These are phyloP conservation scores for Podospora comata DNA, from an alignment of 495 filamentous ascomycete genomes.

Conservation along the genomic window DNA sequence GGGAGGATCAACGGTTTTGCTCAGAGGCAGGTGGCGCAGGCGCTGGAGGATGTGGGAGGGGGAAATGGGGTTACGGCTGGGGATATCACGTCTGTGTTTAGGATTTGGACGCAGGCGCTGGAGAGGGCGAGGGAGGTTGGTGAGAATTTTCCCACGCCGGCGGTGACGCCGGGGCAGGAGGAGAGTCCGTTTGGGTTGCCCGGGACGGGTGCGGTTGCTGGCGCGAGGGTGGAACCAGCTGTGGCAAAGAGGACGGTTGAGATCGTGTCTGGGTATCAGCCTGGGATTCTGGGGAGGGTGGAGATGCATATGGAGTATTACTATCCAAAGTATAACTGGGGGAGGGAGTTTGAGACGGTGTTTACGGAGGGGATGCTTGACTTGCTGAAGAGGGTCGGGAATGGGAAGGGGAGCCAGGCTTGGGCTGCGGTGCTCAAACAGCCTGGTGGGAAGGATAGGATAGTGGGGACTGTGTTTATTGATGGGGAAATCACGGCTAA, in stretches of 20 bases:
- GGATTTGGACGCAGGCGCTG: constrained; percentile 24
- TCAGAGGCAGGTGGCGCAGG: constrained; percentile 21
- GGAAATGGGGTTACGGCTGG: constrained; percentile 17
- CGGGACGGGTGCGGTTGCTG: not conserved
- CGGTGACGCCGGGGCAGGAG: constrained; percentile 6
- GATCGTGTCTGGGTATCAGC: constrained; percentile 33
- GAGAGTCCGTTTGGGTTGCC: not conserved
- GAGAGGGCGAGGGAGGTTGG: constrained; percentile 10
- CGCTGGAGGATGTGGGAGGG: constrained; percentile 17
- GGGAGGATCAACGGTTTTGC: constrained; percentile 22
- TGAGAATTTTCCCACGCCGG: not conserved
- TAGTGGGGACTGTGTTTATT: constrained; percentile 33
- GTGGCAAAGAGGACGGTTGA: constrained; percentile 4
- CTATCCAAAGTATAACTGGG: constrained; percentile 23
- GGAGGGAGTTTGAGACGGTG: constrained; percentile 24
- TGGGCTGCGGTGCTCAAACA: constrained; percentile 29
- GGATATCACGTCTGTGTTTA: constrained; percentile 22
- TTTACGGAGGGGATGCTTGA: constrained; percentile 18
- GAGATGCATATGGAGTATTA: constrained; percentile 36
- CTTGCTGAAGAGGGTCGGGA: constrained; percentile 24
- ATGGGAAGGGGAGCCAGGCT: constrained; percentile 24
- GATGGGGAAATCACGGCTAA: constrained; percentile 24
- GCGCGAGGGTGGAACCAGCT: too few species aligned
- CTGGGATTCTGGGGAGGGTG: constrained; percentile 32
- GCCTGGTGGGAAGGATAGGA: constrained; percentile 10